phyloP scores from a whole-genome alignment of 371 early-diverging fungal genomes.

The Mucor velutinosus region DNA sequence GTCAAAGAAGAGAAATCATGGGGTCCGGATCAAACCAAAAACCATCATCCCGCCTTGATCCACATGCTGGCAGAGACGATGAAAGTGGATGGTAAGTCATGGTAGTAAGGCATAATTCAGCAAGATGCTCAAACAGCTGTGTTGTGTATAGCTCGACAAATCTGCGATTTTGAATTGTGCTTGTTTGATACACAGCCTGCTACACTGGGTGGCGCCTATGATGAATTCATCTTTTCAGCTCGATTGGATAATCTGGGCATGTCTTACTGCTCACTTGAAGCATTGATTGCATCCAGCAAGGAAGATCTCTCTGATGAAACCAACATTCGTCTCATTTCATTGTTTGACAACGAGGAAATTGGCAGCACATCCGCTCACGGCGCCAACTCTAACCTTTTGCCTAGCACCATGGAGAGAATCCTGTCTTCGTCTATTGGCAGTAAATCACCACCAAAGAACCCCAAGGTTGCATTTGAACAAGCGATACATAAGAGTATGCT shows the following conservation, averaged over 20 bases:
- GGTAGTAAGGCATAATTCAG: neutral
- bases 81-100: constrained; percentile 53
- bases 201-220: constrained; percentile 78
- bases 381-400: constrained; percentile 87
- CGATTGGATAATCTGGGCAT: constrained; percentile 94
- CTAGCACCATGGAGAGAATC: constrained; percentile 66
- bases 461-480: constrained; percentile 73
- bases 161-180: constrained; percentile 94
- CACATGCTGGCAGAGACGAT: constrained; percentile 72
- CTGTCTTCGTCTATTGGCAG: constrained; percentile 31
- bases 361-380: constrained; percentile 92
- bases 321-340: constrained; percentile 79
- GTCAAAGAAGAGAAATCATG: constrained; percentile 12
- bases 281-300: constrained; percentile 54
- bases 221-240: constrained; percentile 91
- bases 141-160: constrained; percentile 62
- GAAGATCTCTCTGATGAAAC: constrained; percentile 54
- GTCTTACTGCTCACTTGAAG: constrained; percentile 43
- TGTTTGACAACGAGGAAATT: constrained; percentile 97
- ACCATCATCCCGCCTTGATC: constrained; percentile 79
- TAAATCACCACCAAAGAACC: constrained; percentile 15
- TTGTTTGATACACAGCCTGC: constrained; percentile 82
- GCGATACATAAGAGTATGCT: constrained; percentile 83
- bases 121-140: neutral
- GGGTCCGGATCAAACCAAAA: constrained; percentile 19